A percentile compares a stretch with the other conserved stretches of the same genome.
phyloP scores from a whole-genome alignment of 2,329 filamentous ascomycete genomes.

The Sporothrix luriei region DNA sequence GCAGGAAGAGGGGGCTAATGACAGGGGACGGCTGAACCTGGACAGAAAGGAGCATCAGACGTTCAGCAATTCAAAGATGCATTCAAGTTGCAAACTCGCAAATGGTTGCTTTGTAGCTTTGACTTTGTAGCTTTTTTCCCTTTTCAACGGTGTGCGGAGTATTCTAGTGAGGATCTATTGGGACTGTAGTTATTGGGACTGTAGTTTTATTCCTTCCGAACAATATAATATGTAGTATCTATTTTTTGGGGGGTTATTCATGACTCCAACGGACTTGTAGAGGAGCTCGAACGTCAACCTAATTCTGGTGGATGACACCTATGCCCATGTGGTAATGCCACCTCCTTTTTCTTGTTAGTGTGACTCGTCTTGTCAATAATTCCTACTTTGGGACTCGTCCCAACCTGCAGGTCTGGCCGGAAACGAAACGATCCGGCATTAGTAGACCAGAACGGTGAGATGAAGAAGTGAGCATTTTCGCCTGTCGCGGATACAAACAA shows the following conservation, averaged over 20 bases:
- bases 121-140: neutral
- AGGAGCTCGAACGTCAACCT: too few relatives aligned
- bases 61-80: too few relatives aligned
- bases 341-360: neutral
- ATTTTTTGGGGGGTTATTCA: too few relatives aligned
- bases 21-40: neutral
- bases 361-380: neutral
- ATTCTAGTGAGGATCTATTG: neutral
- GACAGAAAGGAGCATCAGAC: neutral
- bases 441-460: neutral
- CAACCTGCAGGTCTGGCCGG: neutral
- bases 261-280: too few relatives aligned
- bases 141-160: neutral
- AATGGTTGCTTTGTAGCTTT: neutral
- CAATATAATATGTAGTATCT: too few relatives aligned
- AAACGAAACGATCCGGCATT: neutral
- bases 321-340: neutral
- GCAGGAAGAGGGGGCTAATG: neutral
- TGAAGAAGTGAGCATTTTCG: neutral
- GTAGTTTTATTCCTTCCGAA: too few relatives aligned
- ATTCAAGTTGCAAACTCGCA: too few relatives aligned
- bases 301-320: neutral
- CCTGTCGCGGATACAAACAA: too few relatives aligned
- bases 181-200: too few relatives aligned
- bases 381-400: constrained; percentile 3